These are phyloP conservation scores for Mycena rebaudengoi DNA, from an alignment of 768 basidiomycete species.

Conservation along the genomic window DNA sequence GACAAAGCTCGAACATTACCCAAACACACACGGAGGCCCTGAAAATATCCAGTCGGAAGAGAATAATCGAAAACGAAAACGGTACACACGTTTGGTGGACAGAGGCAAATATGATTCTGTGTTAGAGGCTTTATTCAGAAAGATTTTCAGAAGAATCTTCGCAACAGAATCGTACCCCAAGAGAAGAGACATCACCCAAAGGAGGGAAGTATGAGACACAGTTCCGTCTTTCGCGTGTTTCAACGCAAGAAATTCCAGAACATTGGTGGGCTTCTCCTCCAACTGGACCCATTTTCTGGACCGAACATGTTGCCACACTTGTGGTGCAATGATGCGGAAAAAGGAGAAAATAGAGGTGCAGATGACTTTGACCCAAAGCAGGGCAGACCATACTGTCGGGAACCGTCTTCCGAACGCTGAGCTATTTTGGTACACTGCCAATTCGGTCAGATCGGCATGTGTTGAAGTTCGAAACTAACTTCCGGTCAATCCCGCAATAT, in stretches of 20 bases:
- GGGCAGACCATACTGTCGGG: conserved; percentile 9
- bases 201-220: conserved; percentile 3
- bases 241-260: conserved; percentile 22
- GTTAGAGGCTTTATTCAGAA: background rate
- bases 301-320: conserved; percentile 22
- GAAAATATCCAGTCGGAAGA: background rate
- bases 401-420: conserved; percentile 17
- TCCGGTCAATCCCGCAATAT: conserved; percentile 24
- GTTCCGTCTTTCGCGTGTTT: conserved; percentile 17
- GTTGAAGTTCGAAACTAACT: background rate
- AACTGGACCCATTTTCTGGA: conserved; percentile 14
- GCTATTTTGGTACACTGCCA: conserved; percentile 22
- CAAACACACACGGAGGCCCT: conserved; percentile 44
- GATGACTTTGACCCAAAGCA: conserved; percentile 16
- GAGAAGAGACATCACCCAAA: conserved; percentile 36
- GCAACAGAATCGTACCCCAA: conserved; percentile 29
- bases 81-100: conserved; percentile 44
- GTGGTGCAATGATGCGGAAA: conserved; percentile 24
- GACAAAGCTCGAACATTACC: conserved; percentile 41
- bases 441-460: background rate
- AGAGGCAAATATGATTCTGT: conserved; percentile 44
- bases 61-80: background rate
- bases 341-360: conserved; percentile 21
- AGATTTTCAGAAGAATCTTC: background rate
- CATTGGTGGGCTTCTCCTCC: conserved; percentile 20